phyloP scores from a whole-genome alignment of 495 filamentous ascomycete genomes.

The Trichoderma orchidacearum region DNA sequence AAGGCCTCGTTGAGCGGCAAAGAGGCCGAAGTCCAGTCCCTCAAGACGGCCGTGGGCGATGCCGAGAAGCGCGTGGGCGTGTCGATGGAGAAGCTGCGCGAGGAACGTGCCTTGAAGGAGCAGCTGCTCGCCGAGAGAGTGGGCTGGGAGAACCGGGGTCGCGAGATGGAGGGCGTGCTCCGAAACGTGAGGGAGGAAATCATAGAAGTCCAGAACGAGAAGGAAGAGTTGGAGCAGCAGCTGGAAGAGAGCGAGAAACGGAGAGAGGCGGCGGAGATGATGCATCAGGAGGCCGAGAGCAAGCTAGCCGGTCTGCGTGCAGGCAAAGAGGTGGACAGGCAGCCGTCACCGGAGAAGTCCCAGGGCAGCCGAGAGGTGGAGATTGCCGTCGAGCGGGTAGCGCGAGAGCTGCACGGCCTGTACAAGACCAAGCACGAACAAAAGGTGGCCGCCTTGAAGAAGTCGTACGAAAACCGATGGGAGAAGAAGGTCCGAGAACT shows the following conservation, averaged over 20 bases:
- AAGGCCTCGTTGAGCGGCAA: constrained; percentile 80
- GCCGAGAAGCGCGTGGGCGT: constrained; percentile 87
- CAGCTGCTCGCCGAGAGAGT: constrained; percentile 61
- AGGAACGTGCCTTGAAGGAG: constrained; percentile 55
- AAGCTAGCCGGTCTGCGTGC: constrained; percentile 55
- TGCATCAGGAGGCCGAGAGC: constrained; percentile 57
- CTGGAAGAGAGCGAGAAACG: constrained; percentile 63
- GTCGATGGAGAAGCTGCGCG: constrained; percentile 63
- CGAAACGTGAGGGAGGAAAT: constrained; percentile 71
- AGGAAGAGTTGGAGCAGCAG: constrained; percentile 55
- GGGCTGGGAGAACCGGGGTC: constrained; percentile 68
- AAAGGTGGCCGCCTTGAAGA: constrained; percentile 88
- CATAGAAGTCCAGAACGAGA: constrained; percentile 57
- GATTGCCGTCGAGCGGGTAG: constrained; percentile 82
- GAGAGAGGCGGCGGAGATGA: constrained; percentile 48
- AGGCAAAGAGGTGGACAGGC: constrained; percentile 22
- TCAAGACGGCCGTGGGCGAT: constrained; percentile 75
- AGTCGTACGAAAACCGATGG: constrained; percentile 81
- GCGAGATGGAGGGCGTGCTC: constrained; percentile 73
- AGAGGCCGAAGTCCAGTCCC: constrained; percentile 72
- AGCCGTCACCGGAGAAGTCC: constrained; percentile 15
- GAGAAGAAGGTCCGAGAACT: constrained; percentile 72
- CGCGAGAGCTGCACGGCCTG: constrained; percentile 75
- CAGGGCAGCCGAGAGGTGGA: constrained; percentile 44
- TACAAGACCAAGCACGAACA: constrained; percentile 96